Conservation (phyloP, 2,329 filamentous ascomycete genomes). For the Onygena corvina region DNA sequence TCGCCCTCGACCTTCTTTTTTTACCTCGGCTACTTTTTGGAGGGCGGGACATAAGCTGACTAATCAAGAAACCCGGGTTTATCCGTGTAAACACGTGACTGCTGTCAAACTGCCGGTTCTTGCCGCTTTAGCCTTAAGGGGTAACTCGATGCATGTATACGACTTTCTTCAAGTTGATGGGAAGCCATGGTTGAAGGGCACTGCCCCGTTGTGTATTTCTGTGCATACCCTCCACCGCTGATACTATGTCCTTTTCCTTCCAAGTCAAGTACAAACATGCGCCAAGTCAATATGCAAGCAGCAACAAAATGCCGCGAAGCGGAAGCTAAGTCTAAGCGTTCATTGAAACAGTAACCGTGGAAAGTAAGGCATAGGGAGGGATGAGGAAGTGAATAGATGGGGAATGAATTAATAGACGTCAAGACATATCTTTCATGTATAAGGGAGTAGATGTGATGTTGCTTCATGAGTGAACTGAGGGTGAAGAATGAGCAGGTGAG, state of each 20-base stretch:
- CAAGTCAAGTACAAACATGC: background rate
- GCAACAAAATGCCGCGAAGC: background rate
- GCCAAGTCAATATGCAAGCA: background rate
- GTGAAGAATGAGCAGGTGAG: background rate
- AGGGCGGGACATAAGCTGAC: background rate
- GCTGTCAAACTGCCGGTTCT: constrained; percentile 1
- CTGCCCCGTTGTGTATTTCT: background rate
- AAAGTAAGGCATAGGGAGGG: background rate
- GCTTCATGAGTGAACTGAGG: background rate
- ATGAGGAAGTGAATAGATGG: background rate
- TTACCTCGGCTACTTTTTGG: background rate
- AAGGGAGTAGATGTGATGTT: background rate
- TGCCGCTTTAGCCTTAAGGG: too few relatives aligned
- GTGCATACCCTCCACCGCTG: background rate
- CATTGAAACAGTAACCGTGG: background rate
- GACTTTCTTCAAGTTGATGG: background rate
- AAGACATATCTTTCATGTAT: background rate
- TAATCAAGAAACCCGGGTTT: background rate
- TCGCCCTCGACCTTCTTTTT: background rate
- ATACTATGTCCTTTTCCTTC: background rate
- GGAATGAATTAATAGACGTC: background rate
- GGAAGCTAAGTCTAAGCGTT: background rate
- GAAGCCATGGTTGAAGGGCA: background rate
- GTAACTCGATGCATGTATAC: too few relatives aligned
- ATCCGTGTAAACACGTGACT: background rate